phyloP scores from a whole-genome alignment of 768 basidiomycete genomes.

The Lactarius hengduanensis region DNA sequence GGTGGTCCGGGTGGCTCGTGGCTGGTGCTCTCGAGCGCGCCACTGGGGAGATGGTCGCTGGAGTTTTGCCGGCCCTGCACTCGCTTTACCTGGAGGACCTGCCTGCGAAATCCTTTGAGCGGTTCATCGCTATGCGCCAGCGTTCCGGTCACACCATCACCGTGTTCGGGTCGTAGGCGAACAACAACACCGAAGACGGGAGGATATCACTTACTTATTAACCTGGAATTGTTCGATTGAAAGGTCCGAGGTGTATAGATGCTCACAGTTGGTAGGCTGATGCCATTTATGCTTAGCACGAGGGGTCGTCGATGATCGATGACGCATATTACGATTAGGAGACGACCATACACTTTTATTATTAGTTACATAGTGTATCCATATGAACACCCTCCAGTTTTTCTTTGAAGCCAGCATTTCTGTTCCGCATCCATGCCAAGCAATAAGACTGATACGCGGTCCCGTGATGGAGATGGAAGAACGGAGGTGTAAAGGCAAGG shows the following conservation, averaged over 20 bases:
- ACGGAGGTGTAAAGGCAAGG: background rate
- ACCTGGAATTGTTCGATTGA: background rate
- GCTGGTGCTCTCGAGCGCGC: background rate
- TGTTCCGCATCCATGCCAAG: too few species aligned
- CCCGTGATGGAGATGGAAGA: background rate
- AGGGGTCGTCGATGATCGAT: too few species aligned
- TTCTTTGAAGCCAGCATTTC: too few species aligned
- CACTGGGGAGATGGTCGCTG: background rate
- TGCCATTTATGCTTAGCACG: background rate
- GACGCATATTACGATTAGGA: too few species aligned
- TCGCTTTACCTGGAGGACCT: background rate
- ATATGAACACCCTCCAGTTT: background rate
- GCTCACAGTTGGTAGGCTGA: too few species aligned
- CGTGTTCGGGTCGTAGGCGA: background rate
- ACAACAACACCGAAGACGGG: background rate
- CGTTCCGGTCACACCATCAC: background rate
- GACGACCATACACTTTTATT: background rate
- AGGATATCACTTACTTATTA: background rate
- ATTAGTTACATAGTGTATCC: background rate
- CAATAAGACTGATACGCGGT: too few species aligned
- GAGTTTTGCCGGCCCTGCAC: background rate
- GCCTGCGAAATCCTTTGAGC: background rate
- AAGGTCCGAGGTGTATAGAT: too few species aligned
- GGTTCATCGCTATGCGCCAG: conserved; percentile 1
- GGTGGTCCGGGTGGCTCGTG: background rate